Conservation (phyloP, 768 basidiomycete species). For the Mycena olivaceomarginata region DNA sequence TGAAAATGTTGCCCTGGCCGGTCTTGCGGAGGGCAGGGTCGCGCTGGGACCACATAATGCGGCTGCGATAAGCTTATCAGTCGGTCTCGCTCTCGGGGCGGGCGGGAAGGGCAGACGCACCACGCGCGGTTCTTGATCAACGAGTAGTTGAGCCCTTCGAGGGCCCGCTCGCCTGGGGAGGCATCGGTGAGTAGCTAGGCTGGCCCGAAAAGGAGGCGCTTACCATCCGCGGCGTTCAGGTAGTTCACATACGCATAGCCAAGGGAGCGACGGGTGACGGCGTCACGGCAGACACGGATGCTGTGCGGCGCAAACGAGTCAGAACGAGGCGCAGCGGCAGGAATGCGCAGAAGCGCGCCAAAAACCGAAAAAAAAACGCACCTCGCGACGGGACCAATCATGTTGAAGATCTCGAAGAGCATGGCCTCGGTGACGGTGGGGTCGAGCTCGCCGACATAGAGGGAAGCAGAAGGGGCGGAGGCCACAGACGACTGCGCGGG, state of each 20-base stretch:
- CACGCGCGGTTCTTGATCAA: conserved; percentile 98
- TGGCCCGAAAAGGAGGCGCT: conserved; percentile 48
- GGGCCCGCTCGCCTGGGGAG: conserved; percentile 91
- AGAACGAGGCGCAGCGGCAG: not conserved
- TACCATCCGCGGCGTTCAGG: conserved; percentile 95
- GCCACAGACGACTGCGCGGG: conserved; percentile 73
- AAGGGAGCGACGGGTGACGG: conserved; percentile 99
- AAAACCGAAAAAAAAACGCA: conserved; percentile 58
- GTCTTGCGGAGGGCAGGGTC: conserved; percentile 99
- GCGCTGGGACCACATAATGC: conserved; percentile 99
- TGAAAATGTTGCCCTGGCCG: conserved; percentile 99
- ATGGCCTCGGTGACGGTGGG: conserved; percentile 99
- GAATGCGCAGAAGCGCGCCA: not conserved
- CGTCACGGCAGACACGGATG: conserved; percentile 99
- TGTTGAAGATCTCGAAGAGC: conserved; percentile 99
- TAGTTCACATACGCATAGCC: conserved; percentile 99
- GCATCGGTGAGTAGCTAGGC: conserved; percentile 32
- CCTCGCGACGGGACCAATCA: conserved; percentile 99
- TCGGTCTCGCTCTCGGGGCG: not conserved
- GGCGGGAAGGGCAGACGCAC: conserved; percentile 62
- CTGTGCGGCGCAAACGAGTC: conserved; percentile 60
- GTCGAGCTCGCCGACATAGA: conserved; percentile 99
- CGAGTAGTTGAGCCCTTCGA: conserved; percentile 99
- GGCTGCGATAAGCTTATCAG: conserved; percentile 68
- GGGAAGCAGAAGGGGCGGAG: conserved; percentile 90